Base-by-base conservation (phyloP, 345 rosid genomes). In the Laguncularia racemosa region DNA sequence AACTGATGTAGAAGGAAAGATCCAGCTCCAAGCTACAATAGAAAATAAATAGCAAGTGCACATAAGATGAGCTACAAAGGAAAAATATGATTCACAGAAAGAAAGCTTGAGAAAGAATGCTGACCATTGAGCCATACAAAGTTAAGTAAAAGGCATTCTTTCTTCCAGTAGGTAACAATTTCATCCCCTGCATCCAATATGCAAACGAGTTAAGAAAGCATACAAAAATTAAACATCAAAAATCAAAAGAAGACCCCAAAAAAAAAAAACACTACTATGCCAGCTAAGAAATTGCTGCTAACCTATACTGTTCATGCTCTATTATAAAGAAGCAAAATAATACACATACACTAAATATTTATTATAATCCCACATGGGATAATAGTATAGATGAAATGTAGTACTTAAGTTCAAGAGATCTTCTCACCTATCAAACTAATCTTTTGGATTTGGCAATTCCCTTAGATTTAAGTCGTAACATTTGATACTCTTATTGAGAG, bases 1-100 rank as follows among this genome's bases (percentile, higher is more conserved):
- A 89, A 78, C 17, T 89, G 90, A 78, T 85, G 97, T 44, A 93
- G 71, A 23, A 93, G 69, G 52, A 80, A 82, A 40, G 99, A 82
- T 66, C 95, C 95, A 66, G 85, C 88, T 4, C 96, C 96, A 63
- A 93, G 65, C 97, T 90, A 81, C 65, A 77, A 64, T 13, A 48
- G 55, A 48, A 50, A 67, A 60, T 48, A 5, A 21, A 68, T 12
- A 52, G 47, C 66, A 26, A 74, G 69, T 57, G 50, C 47, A 47
- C 50, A 38, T 14, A 45, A 8, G 59, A 49, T 20, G 28, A 51
- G 28, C 14, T 51, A 9, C 54, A 13, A 56, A 58, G 43, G n/a
- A 6, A 14, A n/a, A 12, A 65, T 40, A 69, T 16, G 19, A 19
- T 54, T 52, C 14, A 6, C 20, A 48, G 40, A 48, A 3, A 38